Evolutionary conservation across 2,329 filamentous ascomycete species (phyloP).

Genomic region (Botrytis squamosa): DNA sequence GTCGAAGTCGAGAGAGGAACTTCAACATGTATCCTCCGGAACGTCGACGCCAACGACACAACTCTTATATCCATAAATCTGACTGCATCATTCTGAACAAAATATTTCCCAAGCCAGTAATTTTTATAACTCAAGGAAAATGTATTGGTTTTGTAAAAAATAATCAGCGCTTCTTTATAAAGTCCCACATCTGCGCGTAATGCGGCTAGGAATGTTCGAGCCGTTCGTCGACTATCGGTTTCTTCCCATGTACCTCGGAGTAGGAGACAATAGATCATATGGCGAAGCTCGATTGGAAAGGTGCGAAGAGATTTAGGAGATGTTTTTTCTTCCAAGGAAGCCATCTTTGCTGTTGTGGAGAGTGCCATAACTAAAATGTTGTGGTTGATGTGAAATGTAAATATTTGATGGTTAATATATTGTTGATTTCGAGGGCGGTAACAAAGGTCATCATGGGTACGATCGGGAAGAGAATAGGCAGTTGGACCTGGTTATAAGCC

Average conservation of each 20-base stretch:
- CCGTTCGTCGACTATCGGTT: not conserved
- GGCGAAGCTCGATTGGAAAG: not conserved
- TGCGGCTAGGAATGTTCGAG: not conserved
- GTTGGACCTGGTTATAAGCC: not conserved
- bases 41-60: not conserved
- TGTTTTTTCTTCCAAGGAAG: not conserved
- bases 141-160: constrained; percentile 6
- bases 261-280: constrained; percentile 5
- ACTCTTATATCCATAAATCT: constrained; percentile 4
- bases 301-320: not conserved
- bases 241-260: not conserved
- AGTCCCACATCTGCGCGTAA: not conserved
- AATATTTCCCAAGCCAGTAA: not conserved
- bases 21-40: not conserved
- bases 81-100: not conserved
- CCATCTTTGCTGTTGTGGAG: not conserved
- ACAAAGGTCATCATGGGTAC: not conserved
- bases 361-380: not conserved
- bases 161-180: constrained; percentile 4
- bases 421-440: not conserved
- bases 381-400: not conserved
- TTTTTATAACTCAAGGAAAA: constrained; percentile 1
- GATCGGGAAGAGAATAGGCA: not conserved
- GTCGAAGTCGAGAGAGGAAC: not conserved
- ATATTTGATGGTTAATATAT: not conserved